Evolutionary conservation across 2,329 filamentous ascomycete species (phyloP).

Genomic region (Trichophyton simii): DNA sequence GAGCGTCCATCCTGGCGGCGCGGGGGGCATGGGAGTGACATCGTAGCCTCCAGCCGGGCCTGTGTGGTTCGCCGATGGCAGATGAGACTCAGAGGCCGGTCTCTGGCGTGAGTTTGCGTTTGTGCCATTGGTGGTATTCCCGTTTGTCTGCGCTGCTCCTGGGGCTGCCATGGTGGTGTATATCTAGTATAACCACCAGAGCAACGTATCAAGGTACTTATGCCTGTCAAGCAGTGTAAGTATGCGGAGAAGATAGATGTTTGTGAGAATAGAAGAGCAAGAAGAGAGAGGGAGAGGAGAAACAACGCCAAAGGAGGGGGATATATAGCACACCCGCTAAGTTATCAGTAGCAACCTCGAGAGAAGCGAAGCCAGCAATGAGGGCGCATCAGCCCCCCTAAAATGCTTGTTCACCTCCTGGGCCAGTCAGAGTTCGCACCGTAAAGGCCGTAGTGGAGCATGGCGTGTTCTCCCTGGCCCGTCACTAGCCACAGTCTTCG

Average conservation of each 20-base stretch:
- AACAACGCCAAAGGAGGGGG: neutral
- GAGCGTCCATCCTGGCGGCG: conserved; percentile 68
- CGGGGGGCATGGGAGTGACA: conserved; percentile 59
- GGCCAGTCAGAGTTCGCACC: neutral
- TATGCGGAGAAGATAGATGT: too few relatives aligned
- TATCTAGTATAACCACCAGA: too few relatives aligned
- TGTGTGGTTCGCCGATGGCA: conserved; percentile 5
- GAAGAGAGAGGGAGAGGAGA: neutral
- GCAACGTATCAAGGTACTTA: too few relatives aligned
- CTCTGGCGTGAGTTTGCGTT: neutral
- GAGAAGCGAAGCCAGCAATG: neutral
- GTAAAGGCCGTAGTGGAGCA: neutral
- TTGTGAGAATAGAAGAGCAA: neutral
- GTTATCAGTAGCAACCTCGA: neutral
- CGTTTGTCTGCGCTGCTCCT: neutral
- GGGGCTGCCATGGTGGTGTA: too few relatives aligned
- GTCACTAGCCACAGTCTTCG: neutral
- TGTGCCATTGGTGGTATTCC: neutral
- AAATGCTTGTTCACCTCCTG: neutral
- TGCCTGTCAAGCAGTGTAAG: too few relatives aligned
- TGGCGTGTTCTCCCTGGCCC: neutral
- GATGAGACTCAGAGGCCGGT: neutral
- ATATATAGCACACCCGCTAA: neutral
- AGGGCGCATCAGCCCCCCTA: neutral
- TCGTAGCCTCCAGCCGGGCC: conserved; percentile 67